phyloP scores from a whole-genome alignment of 2,329 filamentous ascomycete species.

The Pseudopyricularia cyperi region DNA sequence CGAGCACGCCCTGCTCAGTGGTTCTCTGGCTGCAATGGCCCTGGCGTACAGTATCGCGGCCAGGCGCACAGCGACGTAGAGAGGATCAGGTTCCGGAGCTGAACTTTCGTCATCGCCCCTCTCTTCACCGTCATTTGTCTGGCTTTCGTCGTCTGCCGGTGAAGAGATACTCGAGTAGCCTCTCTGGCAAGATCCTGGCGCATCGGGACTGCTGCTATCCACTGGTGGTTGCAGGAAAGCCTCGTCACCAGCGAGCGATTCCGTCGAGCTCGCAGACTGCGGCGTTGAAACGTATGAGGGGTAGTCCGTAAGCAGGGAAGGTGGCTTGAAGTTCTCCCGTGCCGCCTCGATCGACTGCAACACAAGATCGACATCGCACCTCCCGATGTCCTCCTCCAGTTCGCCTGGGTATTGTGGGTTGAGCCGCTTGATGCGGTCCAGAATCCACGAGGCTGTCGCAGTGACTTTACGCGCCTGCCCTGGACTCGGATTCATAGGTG shows the following conservation, averaged over 20 bases:
- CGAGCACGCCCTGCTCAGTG: constrained; percentile 24
- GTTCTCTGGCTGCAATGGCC: constrained; percentile 24
- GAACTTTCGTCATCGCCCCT: constrained; percentile 24
- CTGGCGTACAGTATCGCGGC: constrained; percentile 33
- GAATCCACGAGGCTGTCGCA: constrained; percentile 23
- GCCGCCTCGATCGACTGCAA: constrained; percentile 1
- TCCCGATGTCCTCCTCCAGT: neutral
- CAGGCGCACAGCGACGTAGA: constrained; percentile 31
- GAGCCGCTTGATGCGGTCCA: constrained; percentile 21
- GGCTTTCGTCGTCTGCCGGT: neutral
- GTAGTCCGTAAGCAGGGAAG: constrained; percentile 9
- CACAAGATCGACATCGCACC: neutral
- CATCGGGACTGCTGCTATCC: constrained; percentile 20
- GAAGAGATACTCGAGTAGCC: neutral
- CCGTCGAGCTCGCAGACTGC: neutral
- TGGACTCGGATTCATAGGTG: constrained; percentile 18
- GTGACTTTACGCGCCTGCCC: constrained; percentile 22
- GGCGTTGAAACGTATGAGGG: constrained; percentile 6
- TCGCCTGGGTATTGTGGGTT: constrained; percentile 9
- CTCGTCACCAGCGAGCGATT: neutral
- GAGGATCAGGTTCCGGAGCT: constrained; percentile 24
- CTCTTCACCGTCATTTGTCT: neutral
- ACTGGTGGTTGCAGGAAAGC: neutral
- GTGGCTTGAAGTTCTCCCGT: constrained; percentile 6
- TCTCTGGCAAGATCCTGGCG: neutral